Conservation (phyloP, 2,329 filamentous ascomycete genomes). For the Diplodia scrobiculata region DNA sequence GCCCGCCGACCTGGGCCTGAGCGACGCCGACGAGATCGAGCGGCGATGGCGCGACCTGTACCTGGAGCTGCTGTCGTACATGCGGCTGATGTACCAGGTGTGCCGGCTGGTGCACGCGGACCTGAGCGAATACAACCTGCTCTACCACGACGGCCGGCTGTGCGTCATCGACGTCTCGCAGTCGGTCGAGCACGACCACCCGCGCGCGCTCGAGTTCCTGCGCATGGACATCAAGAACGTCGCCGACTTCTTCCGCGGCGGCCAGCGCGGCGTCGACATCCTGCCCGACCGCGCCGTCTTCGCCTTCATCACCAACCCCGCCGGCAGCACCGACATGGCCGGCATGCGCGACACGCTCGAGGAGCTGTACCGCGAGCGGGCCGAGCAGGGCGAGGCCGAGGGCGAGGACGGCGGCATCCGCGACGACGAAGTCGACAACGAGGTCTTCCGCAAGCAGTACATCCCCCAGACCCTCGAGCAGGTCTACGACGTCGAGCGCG, state of each 20-base stretch:
- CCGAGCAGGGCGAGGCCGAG: conserved; percentile 48
- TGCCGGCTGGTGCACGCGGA: conserved; percentile 94
- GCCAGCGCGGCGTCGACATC: conserved; percentile 75
- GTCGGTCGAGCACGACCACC: conserved; percentile 95
- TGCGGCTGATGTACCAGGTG: conserved; percentile 90
- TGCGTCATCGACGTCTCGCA: conserved; percentile 98
- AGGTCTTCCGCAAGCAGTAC: conserved; percentile 93
- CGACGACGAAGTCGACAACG: conserved; percentile 75
- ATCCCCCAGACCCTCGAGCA: conserved; percentile 95
- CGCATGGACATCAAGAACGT: conserved; percentile 99
- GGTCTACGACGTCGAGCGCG: conserved; percentile 93
- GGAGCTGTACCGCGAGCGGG: conserved; percentile 64
- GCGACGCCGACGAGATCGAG: conserved; percentile 57
- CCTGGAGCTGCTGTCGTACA: conserved; percentile 78
- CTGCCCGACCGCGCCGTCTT: conserved; percentile 80
- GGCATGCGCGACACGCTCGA: conserved; percentile 66
- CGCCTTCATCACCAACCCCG: conserved; percentile 71
- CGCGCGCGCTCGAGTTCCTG: conserved; percentile 85
- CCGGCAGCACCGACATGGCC: conserved; percentile 63
- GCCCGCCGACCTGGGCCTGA: conserved; percentile 64
- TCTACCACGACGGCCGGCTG: conserved; percentile 79
- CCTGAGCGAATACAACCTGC: conserved; percentile 95
- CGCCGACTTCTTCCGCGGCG: conserved; percentile 77
- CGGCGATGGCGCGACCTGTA: conserved; percentile 78
- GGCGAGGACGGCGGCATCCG: conserved; percentile 45